Percentiles rank a stretch among this genome's conserved stretches.
Evolutionary conservation across 305 asterid genomes (phyloP).

Genomic region (Plantago coronopus): DNA sequence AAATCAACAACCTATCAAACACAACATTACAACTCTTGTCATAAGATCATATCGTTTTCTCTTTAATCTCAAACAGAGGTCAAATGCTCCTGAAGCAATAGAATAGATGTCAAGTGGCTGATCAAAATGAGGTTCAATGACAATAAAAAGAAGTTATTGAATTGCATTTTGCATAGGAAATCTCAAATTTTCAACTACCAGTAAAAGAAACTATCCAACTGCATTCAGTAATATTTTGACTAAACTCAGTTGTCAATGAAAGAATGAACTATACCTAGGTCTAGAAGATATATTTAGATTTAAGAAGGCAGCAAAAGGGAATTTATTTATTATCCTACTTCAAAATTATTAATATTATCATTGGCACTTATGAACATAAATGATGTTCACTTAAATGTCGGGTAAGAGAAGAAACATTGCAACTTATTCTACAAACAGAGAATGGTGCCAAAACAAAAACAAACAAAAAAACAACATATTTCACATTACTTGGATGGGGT

Average conservation of each 20-base stretch:
- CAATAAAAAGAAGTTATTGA: neutral
- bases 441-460: neutral
- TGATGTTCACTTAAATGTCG: slow-evolving; percentile 7
- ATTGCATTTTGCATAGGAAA: neutral
- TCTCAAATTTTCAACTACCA: too few species aligned
- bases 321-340: neutral
- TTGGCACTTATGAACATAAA: neutral
- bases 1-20: slow-evolving; percentile 82
- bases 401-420: slow-evolving; percentile 14
- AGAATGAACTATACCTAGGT: neutral
- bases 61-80: slow-evolving; percentile 19
- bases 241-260: neutral
- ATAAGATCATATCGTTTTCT: neutral
- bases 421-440: slow-evolving; percentile 11
- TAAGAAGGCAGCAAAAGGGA: neutral
- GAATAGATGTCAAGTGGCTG: slow-evolving; percentile 13
- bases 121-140: neutral
- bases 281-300: neutral
- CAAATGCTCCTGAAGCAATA: slow-evolving; percentile 12
- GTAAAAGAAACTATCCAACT: neutral
- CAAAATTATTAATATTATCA: neutral
- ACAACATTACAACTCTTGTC: slow-evolving; percentile 11
- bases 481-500: slow-evolving; percentile 76
- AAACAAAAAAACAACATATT: too few species aligned
- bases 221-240: neutral